phyloP scores from a whole-genome alignment of 2,329 filamentous ascomycete genomes.

The Nothophoma quercina region DNA sequence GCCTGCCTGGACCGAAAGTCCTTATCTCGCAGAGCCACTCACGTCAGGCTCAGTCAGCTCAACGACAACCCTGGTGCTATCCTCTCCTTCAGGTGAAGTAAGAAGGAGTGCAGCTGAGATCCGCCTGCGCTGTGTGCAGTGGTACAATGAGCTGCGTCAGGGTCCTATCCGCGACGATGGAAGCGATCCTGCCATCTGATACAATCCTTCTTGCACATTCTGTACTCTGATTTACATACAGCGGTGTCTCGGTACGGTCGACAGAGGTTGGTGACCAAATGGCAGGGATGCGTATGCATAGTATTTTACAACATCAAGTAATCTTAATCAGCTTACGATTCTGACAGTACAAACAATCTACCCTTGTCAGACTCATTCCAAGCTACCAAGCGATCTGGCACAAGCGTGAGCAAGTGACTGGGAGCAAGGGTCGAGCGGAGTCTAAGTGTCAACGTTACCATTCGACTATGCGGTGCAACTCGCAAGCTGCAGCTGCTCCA shows the following conservation, averaged over 20 bases:
- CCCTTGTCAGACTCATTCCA: neutral
- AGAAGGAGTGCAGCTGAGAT: neutral
- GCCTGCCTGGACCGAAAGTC: neutral
- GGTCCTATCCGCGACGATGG: conserved; percentile 5
- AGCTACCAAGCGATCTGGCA: conserved; percentile 8
- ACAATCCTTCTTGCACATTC: neutral
- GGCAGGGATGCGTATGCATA: neutral
- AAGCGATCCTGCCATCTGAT: conserved; percentile 7
- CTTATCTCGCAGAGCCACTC: neutral
- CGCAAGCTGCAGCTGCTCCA: conserved; percentile 3
- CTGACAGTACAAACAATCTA: neutral
- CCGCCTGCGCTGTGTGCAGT: neutral
- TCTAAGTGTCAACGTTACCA: conserved; percentile 7
- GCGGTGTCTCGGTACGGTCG: neutral
- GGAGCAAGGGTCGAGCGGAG: conserved; percentile 4
- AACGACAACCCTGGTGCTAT: neutral
- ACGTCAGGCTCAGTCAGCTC: conserved; percentile 6
- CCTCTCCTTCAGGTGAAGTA: neutral
- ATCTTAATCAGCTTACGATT: conserved; percentile 6
- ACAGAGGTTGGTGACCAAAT: neutral
- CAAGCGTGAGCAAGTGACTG: neutral
- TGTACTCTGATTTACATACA: neutral
- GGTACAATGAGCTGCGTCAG: conserved; percentile 1
- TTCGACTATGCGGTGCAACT: conserved; percentile 14
- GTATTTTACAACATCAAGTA: conserved; percentile 7